Evolutionary conservation across 1,139 yeast species (phyloP), one percentile per base, ranked within the genome.

Genomic region (Suhomyces maxii): DNA sequence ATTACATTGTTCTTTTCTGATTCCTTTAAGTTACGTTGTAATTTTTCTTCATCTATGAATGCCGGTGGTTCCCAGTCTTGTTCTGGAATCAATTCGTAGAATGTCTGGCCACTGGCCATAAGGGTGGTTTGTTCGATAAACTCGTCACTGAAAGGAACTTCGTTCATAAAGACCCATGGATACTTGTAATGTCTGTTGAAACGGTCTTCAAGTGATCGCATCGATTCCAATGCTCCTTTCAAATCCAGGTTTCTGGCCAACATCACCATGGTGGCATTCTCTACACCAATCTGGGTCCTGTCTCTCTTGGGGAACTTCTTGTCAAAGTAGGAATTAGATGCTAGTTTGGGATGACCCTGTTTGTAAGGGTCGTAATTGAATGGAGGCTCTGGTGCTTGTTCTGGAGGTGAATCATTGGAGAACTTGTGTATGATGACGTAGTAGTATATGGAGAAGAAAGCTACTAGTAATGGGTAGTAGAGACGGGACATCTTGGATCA

Each of bases 81-180:
- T 30, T 48, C 53, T 0, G 80, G 79, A 2, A 76, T 69, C 39
- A 75, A 58, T 49, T 75, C 80, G 53, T 76, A 72, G 52, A 49
- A 75, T 1, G 91, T 82, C 41, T 78, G 65, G 0, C 97, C 95
- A 49, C 91, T 84, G 0, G 91, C 96, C 96, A 91, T 87, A 28
- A 88, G 77, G 1, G 85, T 72, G 0, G 97, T 90, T 54, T 80
- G 62, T 43, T 71, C 77, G 18, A 65, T 73, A 53, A 74, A 74
- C 18, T 68, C 76, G 14, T 63, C 66, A 26, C 55, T 64, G 50
- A 74, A 73, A 3, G 78, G 77, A 8, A 60, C 77, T 39, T 76
- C 80, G 51, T 73, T 71, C 42, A 73, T 53, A 44, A 76, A 74
- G 6, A 76, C 74, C 77, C 80, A 70, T 1, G 79, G 79, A 49